A percentile compares a stretch with the other conserved stretches of the same genome.
These are phyloP conservation scores for Beauveria sp. DNA, from an alignment of 2,329 filamentous ascomycete species.

Conservation along the genomic window DNA sequence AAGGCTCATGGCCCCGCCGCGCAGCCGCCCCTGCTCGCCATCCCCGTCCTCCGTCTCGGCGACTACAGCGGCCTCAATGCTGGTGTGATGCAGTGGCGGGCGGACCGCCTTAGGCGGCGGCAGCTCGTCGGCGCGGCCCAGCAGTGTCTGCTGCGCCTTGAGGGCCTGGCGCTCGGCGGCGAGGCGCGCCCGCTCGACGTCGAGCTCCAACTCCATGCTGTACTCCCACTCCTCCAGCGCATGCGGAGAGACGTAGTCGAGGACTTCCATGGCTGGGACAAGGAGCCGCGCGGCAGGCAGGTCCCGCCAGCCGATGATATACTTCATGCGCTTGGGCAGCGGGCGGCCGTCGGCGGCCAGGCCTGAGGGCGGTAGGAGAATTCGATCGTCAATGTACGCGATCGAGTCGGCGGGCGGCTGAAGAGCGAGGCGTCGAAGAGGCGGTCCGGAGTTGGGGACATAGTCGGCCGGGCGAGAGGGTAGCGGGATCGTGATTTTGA, in stretches of 20 bases:
- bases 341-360: conserved; percentile 27
- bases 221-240: conserved; percentile 52
- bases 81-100: background rate
- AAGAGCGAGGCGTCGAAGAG: conserved; percentile 39
- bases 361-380: conserved; percentile 35
- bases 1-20: conserved; percentile 27
- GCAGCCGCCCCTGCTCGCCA: conserved; percentile 18
- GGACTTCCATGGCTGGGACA: conserved; percentile 39
- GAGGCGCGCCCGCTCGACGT: conserved; percentile 28
- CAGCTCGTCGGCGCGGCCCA: background rate
- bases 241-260: conserved; percentile 51
- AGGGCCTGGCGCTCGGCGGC: conserved; percentile 18
- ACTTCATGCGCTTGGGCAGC: conserved; percentile 39
- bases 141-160: background rate
- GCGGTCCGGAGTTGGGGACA: conserved; percentile 39
- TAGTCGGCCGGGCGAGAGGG: conserved; percentile 25
- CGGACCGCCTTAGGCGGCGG: background rate
- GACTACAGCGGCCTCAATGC: conserved; percentile 25
- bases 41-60: conserved; percentile 19
- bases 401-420: conserved; percentile 42
- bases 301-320: conserved; percentile 49
- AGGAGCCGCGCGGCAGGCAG: conserved; percentile 39
- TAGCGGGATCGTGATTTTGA: background rate
- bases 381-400: conserved; percentile 50
- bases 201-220: conserved; percentile 33